phyloP scores from a whole-genome alignment of 179 eudicot genomes.

The Actinidia chinensis region DNA sequence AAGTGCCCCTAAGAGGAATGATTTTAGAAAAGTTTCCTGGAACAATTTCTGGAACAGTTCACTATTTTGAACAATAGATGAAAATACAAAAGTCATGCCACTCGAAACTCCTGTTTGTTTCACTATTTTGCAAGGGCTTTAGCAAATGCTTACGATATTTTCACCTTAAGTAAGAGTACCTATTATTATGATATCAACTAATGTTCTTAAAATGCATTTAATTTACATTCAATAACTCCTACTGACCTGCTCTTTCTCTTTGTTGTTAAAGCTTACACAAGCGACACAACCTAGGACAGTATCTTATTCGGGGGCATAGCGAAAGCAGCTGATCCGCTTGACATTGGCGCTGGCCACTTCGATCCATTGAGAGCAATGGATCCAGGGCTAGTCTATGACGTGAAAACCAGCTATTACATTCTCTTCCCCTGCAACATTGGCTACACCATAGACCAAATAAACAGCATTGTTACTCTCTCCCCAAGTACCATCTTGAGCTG shows the following conservation, averaged over 20 bases:
- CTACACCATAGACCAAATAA: slow-evolving; percentile 32
- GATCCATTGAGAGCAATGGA: slow-evolving; percentile 46
- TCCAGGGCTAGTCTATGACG: slow-evolving; percentile 51
- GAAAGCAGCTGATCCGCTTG: slow-evolving; percentile 37
- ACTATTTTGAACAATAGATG: too few species aligned
- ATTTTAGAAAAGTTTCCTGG: too few species aligned
- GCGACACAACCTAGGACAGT: slow-evolving; percentile 34
- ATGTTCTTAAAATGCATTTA: too few species aligned
- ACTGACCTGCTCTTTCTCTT: neutral
- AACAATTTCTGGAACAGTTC: too few species aligned
- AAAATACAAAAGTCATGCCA: too few species aligned
- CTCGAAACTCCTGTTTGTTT: too few species aligned
- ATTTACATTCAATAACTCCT: neutral
- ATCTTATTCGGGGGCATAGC: slow-evolving; percentile 33
- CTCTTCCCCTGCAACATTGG: slow-evolving; percentile 49
- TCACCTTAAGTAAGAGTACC: too few species aligned
- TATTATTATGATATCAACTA: too few species aligned
- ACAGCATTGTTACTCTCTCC: slow-evolving; percentile 15
- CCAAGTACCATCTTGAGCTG: slow-evolving; percentile 18
- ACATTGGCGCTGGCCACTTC: slow-evolving; percentile 50
- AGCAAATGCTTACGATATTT: too few species aligned
- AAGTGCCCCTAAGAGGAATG: too few species aligned
- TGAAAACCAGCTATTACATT: slow-evolving; percentile 37
- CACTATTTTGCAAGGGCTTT: too few species aligned
- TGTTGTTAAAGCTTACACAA: slow-evolving; percentile 30